Evolutionary conservation across 164 flowering plant genomes (phyloP).

Genomic region (Stephania japonica): DNA sequence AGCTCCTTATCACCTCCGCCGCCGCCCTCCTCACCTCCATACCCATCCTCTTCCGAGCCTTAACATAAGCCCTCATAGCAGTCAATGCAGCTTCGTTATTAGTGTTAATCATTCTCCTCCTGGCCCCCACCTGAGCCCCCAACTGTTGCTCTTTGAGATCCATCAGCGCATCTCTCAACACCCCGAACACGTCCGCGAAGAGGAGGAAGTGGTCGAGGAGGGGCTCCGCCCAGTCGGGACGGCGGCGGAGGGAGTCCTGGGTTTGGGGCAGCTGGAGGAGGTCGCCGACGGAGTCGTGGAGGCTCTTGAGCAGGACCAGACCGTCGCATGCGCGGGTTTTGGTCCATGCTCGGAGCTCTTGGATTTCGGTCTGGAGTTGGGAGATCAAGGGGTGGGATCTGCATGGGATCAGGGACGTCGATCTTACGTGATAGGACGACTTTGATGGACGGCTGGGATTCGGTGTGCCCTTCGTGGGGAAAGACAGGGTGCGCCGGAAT

Average conservation of each 20-base stretch:
- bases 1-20: too few species aligned
- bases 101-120: constrained; percentile 35
- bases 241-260: constrained; percentile 40
- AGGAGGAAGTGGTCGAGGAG: constrained; percentile 60
- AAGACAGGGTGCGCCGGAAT: constrained; percentile 62
- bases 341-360: constrained; percentile 35
- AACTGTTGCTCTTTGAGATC: constrained; percentile 41
- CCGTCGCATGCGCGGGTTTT: constrained; percentile 39
- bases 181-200: constrained; percentile 61
- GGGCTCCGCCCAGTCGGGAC: constrained; percentile 35
- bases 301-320: constrained; percentile 29
- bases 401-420: constrained; percentile 75
- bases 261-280: constrained; percentile 54
- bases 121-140: constrained; percentile 46
- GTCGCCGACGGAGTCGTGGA: constrained; percentile 43
- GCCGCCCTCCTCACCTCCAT: constrained; percentile 38
- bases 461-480: constrained; percentile 45
- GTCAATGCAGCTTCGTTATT: constrained; percentile 10
- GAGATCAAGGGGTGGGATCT: constrained; percentile 64
- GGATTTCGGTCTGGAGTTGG: constrained; percentile 49
- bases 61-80: constrained; percentile 26
- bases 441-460: constrained; percentile 28
- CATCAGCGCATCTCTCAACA: constrained; percentile 42
- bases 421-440: constrained; percentile 56
- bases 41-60: constrained; percentile 30